Evolutionary conservation across 306 rosid genomes (phyloP).

Genomic region (Rosa lucieae): DNA sequence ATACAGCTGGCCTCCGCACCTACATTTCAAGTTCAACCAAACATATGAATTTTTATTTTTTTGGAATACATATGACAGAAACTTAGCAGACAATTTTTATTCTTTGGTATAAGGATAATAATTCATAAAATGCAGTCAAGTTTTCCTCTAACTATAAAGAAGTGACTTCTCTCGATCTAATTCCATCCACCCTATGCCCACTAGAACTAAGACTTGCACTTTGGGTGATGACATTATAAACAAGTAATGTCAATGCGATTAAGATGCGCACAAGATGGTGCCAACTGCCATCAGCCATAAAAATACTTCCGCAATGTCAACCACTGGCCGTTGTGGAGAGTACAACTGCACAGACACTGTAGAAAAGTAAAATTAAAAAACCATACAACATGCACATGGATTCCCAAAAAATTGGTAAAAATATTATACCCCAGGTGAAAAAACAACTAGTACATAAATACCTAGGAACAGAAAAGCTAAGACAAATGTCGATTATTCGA

Average conservation of each 20-base stretch:
- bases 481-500: neutral
- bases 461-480: no score
- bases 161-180: neutral
- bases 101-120: neutral
- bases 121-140: neutral
- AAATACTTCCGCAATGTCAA: conserved; percentile 93
- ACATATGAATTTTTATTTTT: no score
- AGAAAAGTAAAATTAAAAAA: conserved; percentile 24
- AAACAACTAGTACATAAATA: no score
- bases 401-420: neutral
- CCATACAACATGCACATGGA: neutral
- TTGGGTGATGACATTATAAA: neutral
- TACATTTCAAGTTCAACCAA: no score
- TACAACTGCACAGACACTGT: conserved; percentile 92
- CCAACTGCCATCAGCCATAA: conserved; percentile 94
- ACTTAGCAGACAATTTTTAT: neutral
- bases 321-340: conserved; percentile 78
- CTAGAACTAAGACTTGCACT: neutral
- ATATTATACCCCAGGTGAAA: no score
- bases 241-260: neutral
- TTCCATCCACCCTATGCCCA: neutral
- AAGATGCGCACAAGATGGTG: conserved; percentile 83
- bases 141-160: neutral
- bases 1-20: no score
- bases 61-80: neutral